A percentile compares a stretch with the other conserved stretches of the same genome.
These are phyloP conservation scores for Mortierella sp. DNA, from an alignment of 371 early-diverging fungal species.

Conservation along the genomic window DNA sequence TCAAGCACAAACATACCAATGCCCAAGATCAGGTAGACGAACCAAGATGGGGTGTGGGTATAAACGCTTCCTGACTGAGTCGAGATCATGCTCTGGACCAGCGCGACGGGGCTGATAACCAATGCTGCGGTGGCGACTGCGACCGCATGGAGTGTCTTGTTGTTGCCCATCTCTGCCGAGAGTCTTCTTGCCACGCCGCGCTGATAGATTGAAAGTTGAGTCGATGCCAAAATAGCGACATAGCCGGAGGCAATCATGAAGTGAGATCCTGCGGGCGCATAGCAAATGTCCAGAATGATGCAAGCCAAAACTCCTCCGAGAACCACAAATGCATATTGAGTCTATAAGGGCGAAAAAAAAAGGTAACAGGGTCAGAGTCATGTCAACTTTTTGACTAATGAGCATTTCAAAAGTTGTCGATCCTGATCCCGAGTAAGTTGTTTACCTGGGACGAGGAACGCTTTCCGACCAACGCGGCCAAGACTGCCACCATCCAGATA, in stretches of 20 bases:
- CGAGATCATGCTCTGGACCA: conserved; percentile 30
- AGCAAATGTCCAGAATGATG: conserved; percentile 44
- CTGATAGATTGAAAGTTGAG: conserved; percentile 47
- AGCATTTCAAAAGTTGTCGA: background rate
- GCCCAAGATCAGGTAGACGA: conserved; percentile 38
- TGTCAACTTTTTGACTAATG: too few species aligned
- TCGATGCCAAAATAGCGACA: conserved; percentile 34
- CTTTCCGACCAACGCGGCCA: conserved; percentile 48
- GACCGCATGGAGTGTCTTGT: conserved; percentile 44
- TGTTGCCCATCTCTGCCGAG: conserved; percentile 54
- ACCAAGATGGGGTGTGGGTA: conserved; percentile 40
- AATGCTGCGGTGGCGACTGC: conserved; percentile 35
- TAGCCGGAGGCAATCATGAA: conserved; percentile 34
- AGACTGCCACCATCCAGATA: conserved; percentile 55
- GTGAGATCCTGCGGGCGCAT: conserved; percentile 42
- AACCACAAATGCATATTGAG: conserved; percentile 40
- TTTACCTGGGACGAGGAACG: conserved; percentile 37
- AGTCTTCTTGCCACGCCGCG: conserved; percentile 48
- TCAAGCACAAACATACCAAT: conserved; percentile 52
- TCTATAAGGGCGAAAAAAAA: conserved; percentile 14
- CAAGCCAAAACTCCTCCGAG: conserved; percentile 46
- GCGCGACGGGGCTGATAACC: conserved; percentile 47
- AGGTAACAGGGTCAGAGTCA: background rate
- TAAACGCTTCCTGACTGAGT: conserved; percentile 15
- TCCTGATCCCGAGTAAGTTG: background rate